Evolutionary conservation across 2,329 filamentous ascomycete species (phyloP).

Genomic region (Aureobasidium leucospermi): DNA sequence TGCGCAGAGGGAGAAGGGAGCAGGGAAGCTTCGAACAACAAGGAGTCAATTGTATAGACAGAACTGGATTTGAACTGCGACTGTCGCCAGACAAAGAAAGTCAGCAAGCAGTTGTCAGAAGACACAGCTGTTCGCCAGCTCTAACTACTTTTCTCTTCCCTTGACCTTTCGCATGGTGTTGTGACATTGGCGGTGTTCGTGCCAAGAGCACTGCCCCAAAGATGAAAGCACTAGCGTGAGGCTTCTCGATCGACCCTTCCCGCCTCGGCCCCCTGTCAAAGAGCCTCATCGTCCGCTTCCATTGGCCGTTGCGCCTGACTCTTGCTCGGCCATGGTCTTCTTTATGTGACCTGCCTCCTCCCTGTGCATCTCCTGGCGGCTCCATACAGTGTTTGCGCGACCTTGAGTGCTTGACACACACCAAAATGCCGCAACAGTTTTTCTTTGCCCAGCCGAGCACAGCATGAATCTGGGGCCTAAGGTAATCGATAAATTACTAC

Average conservation of each 20-base stretch:
- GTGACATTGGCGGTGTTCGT: neutral
- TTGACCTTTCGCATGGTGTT: slow-evolving; percentile 1
- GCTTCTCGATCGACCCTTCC: slow-evolving; percentile 1
- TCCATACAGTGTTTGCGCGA: neutral
- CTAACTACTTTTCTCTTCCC: neutral
- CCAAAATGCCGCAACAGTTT: neutral
- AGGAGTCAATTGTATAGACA: neutral
- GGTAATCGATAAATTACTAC: slow-evolving; percentile 7
- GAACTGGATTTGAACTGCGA: neutral
- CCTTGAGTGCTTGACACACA: neutral
- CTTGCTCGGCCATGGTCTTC: neutral
- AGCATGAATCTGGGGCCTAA: neutral
- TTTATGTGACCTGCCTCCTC: neutral
- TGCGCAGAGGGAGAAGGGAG: neutral
- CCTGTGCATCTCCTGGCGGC: neutral
- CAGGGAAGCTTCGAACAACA: neutral
- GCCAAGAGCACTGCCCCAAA: slow-evolving; percentile 6
- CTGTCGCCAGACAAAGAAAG: neutral
- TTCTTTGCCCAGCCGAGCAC: neutral
- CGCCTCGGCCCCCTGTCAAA: slow-evolving; percentile 8
- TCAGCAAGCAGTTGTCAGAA: slow-evolving; percentile 1
- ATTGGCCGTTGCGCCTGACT: neutral
- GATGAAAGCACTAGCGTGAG: neutral
- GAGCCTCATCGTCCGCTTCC: neutral
- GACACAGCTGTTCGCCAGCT: neutral